phyloP scores from a whole-genome alignment of 257 asterid genomes.

The Nicotiana attenuata region DNA sequence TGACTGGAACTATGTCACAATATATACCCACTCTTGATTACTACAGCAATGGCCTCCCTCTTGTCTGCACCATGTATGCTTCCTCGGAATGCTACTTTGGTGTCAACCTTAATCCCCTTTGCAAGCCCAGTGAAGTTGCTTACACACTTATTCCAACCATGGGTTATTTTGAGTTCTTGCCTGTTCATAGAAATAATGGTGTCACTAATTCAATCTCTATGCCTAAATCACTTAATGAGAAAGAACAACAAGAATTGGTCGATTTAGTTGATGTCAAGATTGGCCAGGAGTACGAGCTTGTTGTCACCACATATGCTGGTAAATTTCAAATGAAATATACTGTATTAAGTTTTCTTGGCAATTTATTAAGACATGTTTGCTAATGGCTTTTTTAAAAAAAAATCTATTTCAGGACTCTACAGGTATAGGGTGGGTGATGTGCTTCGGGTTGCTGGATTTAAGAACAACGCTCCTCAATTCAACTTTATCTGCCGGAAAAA shows the following conservation, averaged over 20 bases:
- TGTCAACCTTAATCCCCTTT: conserved; percentile 74
- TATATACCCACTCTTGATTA: conserved; percentile 81
- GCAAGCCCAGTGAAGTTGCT: conserved; percentile 70
- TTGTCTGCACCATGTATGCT: conserved; percentile 91
- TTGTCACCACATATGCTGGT: conserved; percentile 95
- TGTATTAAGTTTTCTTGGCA: background rate
- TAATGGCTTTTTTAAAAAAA: background rate
- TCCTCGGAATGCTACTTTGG: conserved; percentile 94
- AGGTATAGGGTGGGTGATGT: conserved; percentile 88
- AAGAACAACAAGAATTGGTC: conserved; percentile 59
- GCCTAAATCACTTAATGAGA: conserved; percentile 52
- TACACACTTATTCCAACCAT: conserved; percentile 83
- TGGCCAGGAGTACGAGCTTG: conserved; percentile 84
- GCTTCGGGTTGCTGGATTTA: conserved; percentile 85
- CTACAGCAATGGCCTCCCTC: conserved; percentile 77
- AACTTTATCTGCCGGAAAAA: conserved; percentile 82
- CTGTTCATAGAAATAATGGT: conserved; percentile 43
- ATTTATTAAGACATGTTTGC: background rate
- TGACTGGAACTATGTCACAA: conserved; percentile 94
- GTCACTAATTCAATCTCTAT: conserved; percentile 24
- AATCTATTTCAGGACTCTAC: conserved; percentile 49
- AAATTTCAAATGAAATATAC: background rate
- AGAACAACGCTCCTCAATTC: conserved; percentile 91
- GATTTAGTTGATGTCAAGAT: conserved; percentile 69
- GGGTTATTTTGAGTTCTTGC: conserved; percentile 85